Evolutionary conservation across 2,329 filamentous ascomycete genomes (phyloP), one percentile per base, ranked within the genome.

Genomic region (Talaromyces sp.): DNA sequence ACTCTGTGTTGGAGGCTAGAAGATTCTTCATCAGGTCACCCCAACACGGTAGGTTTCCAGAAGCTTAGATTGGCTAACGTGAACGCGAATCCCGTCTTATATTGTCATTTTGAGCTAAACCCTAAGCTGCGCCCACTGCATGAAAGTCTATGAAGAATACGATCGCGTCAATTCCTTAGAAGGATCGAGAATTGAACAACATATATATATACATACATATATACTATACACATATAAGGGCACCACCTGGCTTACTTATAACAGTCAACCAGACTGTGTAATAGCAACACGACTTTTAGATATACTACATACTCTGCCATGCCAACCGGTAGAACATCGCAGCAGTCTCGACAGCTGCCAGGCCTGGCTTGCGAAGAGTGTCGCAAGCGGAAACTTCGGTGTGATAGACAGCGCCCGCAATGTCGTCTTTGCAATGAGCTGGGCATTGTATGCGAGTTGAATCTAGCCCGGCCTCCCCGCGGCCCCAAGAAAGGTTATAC

Each of bases 351-450:
- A 4, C 71, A 73, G 60, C 68, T 70, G 9, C 71, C 71, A 5
- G 71, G 71, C 22, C 35, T 47, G 2, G 73, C 73, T 5, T 74
- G 73, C 33, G 72, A 74, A 47, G 72, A 74, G 63, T 74, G 73
- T 57, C 73, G 73, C 19, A 68, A 70, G 49, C 71, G 72, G 15
- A 74, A 74, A 50, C 68, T 72, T 13, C 70, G 73, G 45, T 74
- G 73, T 56, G 72, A 74, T 64, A 67, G 73, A 37, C 68, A 67
- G 11, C 72, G 27, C 35, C 59, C 73, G 15, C 69, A 72, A 54
- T 74, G 73, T 45, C 68, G 72, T 57, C 69, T 70, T 10, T 74
- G 73, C 10, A 69, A 68, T 25, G 72, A 72, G 50, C 68, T 71
- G 1, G 73, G 72, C 1, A 67, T 68, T 31, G 67, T 68, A 10